A percentile compares a stretch with the other conserved stretches of the same genome.
Conservation (phyloP, 2,329 filamentous ascomycete species). For the Pseudogymnoascus sp. region DNA sequence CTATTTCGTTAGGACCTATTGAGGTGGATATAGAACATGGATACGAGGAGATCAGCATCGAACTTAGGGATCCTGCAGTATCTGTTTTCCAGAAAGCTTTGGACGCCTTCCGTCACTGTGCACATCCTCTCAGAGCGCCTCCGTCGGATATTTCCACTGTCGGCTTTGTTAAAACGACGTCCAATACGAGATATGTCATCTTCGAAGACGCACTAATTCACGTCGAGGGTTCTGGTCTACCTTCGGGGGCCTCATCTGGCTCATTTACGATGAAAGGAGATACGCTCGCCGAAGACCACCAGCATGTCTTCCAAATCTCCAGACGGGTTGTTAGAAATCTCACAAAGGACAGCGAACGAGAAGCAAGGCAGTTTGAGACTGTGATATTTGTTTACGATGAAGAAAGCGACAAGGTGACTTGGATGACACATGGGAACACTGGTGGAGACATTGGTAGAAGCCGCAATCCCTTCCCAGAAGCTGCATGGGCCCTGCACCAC, state of each 20-base stretch:
- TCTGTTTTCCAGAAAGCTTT: not conserved
- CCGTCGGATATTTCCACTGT: not conserved
- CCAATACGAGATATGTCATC: not conserved
- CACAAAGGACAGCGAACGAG: not conserved
- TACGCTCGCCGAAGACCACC: not conserved
- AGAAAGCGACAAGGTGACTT: not conserved
- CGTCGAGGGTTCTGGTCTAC: not conserved
- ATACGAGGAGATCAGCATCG: not conserved
- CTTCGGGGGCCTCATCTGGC: not conserved
- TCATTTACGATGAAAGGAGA: not conserved
- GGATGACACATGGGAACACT: constrained; percentile 7
- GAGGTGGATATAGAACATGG: not conserved
- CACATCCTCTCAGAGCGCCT: not conserved
- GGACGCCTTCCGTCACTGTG: not conserved
- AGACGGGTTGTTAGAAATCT: not conserved
- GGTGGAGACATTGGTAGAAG: not conserved
- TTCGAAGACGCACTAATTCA: not conserved
- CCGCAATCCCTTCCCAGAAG: not conserved
- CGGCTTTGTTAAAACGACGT: not conserved
- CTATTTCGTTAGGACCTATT: not conserved
- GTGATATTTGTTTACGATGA: constrained; percentile 1
- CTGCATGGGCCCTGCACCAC: constrained; percentile 4
- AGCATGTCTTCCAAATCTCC: constrained; percentile 8
- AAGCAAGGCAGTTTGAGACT: constrained; percentile 7
- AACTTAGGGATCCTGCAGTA: not conserved